A percentile compares a stretch with the other conserved stretches of the same genome.
Conservation (phyloP, 2,329 filamentous ascomycete genomes). For the Juglanconis sp. region DNA sequence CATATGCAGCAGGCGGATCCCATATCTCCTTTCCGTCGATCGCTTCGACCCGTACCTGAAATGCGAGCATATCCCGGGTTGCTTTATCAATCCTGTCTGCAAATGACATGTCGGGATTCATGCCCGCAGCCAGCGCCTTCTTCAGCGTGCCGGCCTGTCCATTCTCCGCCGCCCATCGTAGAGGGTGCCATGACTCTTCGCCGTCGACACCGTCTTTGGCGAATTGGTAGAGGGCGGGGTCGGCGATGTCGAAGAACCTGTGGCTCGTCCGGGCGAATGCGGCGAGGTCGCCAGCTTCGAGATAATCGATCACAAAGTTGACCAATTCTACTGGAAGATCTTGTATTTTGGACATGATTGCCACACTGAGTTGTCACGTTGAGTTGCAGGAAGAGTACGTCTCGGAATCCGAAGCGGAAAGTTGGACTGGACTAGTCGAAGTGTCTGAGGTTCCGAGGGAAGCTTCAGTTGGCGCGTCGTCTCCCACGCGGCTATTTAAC, state of each 20-base stretch:
- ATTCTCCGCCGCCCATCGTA: slow-evolving; percentile 25
- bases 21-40: background rate
- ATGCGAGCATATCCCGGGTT: slow-evolving; percentile 1
- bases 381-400: no score
- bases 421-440: no score
- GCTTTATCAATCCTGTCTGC: slow-evolving; percentile 1
- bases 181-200: slow-evolving; percentile 18
- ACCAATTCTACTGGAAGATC: slow-evolving; percentile 26
- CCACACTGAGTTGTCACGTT: background rate
- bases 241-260: slow-evolving; percentile 22
- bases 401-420: background rate
- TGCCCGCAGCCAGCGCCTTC: slow-evolving; percentile 24
- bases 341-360: background rate
- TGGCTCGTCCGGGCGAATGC: slow-evolving; percentile 23
- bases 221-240: slow-evolving; percentile 25
- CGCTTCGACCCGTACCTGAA: background rate
- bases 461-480: no score
- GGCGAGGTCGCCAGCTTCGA: slow-evolving; percentile 23
- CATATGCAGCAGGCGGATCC: background rate
- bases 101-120: slow-evolving; percentile 24
- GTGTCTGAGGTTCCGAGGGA: no score
- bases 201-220: slow-evolving; percentile 10
- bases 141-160: slow-evolving; percentile 23
- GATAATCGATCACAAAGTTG: slow-evolving; percentile 23
- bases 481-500: no score